Evolutionary conservation across 2,329 filamentous ascomycete species (phyloP).

Genomic region (Diaporthe humulicola): DNA sequence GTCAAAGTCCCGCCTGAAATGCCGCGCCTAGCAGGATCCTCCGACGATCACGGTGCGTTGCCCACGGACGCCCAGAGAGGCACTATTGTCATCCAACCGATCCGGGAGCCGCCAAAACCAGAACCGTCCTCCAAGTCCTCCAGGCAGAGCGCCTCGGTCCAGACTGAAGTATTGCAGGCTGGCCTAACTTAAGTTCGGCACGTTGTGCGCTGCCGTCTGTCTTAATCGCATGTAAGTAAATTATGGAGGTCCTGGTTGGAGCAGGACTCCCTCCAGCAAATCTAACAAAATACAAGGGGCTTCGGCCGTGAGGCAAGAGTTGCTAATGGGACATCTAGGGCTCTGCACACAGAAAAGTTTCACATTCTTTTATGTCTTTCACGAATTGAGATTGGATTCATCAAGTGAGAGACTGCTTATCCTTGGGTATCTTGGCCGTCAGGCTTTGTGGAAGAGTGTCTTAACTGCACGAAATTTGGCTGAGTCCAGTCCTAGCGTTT

Average conservation of each 20-base stretch:
- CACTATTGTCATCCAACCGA: background rate
- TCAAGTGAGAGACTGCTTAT: background rate
- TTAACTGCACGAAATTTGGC: background rate
- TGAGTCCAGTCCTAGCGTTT: background rate
- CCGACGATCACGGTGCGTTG: background rate
- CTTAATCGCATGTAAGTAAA: background rate
- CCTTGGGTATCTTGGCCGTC: background rate
- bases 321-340: background rate
- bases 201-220: background rate
- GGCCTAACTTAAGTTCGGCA: background rate
- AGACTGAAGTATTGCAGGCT: background rate
- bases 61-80: background rate
- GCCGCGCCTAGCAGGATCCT: too few relatives aligned
- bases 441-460: background rate
- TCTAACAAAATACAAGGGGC: background rate
- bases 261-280: too few relatives aligned
- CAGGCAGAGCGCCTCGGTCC: rapidly evolving
- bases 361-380: background rate
- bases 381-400: background rate
- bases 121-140: background rate
- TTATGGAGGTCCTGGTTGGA: background rate
- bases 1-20: background rate
- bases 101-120: background rate
- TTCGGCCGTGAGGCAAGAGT: too few relatives aligned
- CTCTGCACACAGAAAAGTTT: background rate